Percentiles rank a stretch among this genome's conserved stretches.
Conservation (phyloP, 345 rosid genomes). For the Durio zibethinus region DNA sequence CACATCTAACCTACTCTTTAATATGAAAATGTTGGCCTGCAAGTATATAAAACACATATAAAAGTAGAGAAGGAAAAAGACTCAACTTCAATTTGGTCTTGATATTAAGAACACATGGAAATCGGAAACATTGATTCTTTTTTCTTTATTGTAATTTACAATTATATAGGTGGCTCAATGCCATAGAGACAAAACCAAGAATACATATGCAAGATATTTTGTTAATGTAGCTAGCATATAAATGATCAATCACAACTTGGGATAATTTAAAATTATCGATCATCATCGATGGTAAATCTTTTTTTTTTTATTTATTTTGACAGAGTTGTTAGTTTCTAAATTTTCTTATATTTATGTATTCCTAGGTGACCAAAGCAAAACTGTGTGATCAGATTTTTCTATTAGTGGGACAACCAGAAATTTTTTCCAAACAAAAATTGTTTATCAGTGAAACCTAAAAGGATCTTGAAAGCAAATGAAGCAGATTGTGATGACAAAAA, state of each 20-base stretch:
- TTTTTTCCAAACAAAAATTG: neutral
- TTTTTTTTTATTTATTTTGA: neutral
- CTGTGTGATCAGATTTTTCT: neutral
- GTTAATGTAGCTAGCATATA: neutral
- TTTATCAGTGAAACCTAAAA: neutral
- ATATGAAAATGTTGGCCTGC: slow-evolving; percentile 13
- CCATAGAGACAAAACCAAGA: slow-evolving; percentile 6
- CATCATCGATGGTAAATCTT: neutral
- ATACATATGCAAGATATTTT: neutral
- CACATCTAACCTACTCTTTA: slow-evolving; percentile 8
- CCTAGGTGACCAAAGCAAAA: neutral
- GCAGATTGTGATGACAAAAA: slow-evolving; percentile 23
- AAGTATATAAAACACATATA: neutral
- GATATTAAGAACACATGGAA: neutral
- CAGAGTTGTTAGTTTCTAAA: neutral
- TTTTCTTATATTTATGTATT: neutral
- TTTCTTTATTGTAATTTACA: neutral
- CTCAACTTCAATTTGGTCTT: slow-evolving; percentile 8
- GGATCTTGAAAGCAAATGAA: slow-evolving; percentile 12
- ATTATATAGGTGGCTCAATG: neutral
- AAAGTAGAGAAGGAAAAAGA: neutral
- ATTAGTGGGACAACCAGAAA: neutral
- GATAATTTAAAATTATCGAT: neutral
- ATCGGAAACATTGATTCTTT: neutral
- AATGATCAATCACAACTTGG: neutral